Base-by-base conservation (phyloP, 129 eudicot species). In the Cynara cardunculus region DNA sequence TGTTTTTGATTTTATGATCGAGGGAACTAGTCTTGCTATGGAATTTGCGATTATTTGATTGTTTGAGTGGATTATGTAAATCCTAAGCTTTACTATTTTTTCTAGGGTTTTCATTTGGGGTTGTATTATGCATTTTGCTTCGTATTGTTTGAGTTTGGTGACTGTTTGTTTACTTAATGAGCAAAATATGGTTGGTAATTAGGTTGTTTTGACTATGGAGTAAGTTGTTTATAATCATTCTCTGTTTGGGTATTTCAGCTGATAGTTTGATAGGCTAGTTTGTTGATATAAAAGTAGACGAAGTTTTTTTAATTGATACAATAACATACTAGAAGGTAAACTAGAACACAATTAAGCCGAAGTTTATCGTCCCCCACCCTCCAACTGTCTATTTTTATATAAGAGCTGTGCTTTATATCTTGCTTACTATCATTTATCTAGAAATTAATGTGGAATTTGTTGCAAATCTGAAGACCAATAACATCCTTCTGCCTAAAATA, bases 71-170 rank as follows among this genome's bases (percentile, higher is more conserved):
- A 82, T 82, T 71, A 69, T 19, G 85, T 49, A 10, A 25, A 31
- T 30, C 3, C 30, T 25, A 34, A 32, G 69, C 5, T 25, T 25
- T 64, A 8, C 13, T 37, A 1, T 12, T 12, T 31, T 65, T 68
- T 76, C 65, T 82, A 75, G 81, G 85, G 81, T 75, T 82, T 76
- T 11, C 21, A 74, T 65, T 82, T 46, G 35, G 76, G 70, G 25
- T 19, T 71, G 72, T 25, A 34, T 28, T 64, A 27, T 73, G 34
- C 44, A 9, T n/a, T 34, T 77, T 74, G 39, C 24, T 62, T 64
- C 21, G 19, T 77, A 73, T 37, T 65, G 25, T 25, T 65, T 26
- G 56, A 22, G 31, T 37, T 39, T 25, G 26, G 39, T 74, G 67
- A 39, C 19, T 2, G 19, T 53, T 53, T 53, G 61, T 41, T 37